Conservation (phyloP, 495 filamentous ascomycete species). For the Daldinia childiae region DNA sequence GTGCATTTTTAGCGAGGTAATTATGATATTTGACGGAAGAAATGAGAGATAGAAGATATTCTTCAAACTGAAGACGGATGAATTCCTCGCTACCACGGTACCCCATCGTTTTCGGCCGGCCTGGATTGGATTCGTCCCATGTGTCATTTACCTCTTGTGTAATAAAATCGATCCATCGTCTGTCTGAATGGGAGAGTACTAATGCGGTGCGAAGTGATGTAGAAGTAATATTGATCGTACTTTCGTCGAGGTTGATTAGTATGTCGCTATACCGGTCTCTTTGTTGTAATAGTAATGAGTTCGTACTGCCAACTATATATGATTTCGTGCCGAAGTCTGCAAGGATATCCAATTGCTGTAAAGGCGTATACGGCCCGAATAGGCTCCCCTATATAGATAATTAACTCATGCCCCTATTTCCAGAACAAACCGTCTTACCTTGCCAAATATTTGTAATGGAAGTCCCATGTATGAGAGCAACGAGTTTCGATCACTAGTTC, state of each 20-base stretch:
- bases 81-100: slow-evolving; percentile 98
- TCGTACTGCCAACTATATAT: slow-evolving; percentile 96
- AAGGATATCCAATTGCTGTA: slow-evolving; percentile 94
- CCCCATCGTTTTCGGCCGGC: slow-evolving; percentile 88
- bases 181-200: slow-evolving; percentile 83
- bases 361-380: slow-evolving; percentile 95
- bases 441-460: slow-evolving; percentile 94
- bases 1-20: slow-evolving; percentile 70
- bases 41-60: slow-evolving; percentile 90
- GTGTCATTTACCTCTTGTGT: slow-evolving; percentile 93
- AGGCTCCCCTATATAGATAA: slow-evolving; percentile 73
- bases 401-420: slow-evolving; percentile 18
- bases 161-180: slow-evolving; percentile 96
- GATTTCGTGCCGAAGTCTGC: slow-evolving; percentile 96
- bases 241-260: slow-evolving; percentile 94
- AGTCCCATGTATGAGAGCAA: slow-evolving; percentile 93
- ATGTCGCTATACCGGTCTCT: slow-evolving; percentile 98
- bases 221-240: slow-evolving; percentile 83
- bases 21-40: slow-evolving; percentile 89
- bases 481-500: slow-evolving; percentile 90
- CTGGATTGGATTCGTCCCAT: slow-evolving; percentile 92
- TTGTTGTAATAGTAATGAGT: slow-evolving; percentile 91
- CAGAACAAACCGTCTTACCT: slow-evolving; percentile 59
- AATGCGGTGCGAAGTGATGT: slow-evolving; percentile 79
- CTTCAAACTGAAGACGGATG: slow-evolving; percentile 96